Conservation (phyloP, 108 stramenopile species). For the Stephanodiscus triporus region DNA sequence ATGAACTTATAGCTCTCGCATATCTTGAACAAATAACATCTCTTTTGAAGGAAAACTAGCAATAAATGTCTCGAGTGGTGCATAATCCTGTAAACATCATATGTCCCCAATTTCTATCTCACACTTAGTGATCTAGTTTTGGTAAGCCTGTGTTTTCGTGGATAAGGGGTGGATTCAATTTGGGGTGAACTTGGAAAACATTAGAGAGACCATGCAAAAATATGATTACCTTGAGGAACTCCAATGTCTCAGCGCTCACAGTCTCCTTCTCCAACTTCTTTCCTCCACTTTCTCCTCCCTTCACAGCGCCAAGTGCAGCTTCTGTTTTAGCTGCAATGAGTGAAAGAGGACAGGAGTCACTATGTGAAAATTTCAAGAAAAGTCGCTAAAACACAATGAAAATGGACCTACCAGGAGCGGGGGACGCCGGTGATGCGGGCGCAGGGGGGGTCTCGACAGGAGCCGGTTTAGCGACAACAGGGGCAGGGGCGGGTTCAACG, state of each 20-base stretch:
- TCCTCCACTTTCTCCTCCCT: conserved; percentile 66
- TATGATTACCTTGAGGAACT: conserved; percentile 64
- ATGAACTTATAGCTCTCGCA: neutral
- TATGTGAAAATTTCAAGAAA: neutral
- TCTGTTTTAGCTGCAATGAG: conserved; percentile 9
- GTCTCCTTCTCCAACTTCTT: conserved; percentile 81
- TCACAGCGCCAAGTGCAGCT: conserved; percentile 68
- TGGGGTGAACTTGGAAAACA: no score
- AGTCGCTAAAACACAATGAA: conserved; percentile 5
- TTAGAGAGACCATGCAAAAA: neutral
- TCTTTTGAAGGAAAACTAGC: neutral
- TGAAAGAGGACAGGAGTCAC: neutral
- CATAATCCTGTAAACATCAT: neutral
- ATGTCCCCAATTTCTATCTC: neutral
- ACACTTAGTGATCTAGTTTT: neutral
- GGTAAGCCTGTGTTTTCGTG: neutral
- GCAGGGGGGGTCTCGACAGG: conserved; percentile 7
- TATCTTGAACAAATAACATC: neutral
- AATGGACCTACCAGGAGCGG: conserved; percentile 9
- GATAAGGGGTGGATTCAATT: no score
- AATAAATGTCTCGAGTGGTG: neutral
- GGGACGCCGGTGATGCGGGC: conserved; percentile 44
- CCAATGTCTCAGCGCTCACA: conserved; percentile 72
- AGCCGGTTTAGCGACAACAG: neutral
- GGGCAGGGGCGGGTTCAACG: conserved; percentile 21